Evolutionary conservation across 129 eudicot species (phyloP), one percentile per base, ranked within the genome.

Genomic region (Tagetes patula): DNA sequence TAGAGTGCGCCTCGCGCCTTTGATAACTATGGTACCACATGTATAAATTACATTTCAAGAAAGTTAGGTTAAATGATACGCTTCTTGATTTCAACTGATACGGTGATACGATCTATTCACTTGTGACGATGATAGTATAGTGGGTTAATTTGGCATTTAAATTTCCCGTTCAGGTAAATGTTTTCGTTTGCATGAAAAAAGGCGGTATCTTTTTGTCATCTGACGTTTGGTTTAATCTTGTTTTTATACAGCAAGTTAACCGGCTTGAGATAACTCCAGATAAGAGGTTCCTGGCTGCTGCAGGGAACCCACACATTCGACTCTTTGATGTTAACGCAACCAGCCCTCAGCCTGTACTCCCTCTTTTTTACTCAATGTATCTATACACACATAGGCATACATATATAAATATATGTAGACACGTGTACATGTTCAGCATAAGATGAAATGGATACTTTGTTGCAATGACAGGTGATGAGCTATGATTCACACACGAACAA

Each of bases 191-290:
- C 64, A 38, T 42, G 43, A 67, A 46, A 30, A 31, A 8, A 8
- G 7, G 13, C 9, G 34, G 27, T 60, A 12, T 62, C 8, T 61
- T 38, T 62, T 62, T 11, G 46, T 62, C 30, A n/a, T 48, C 38
- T 74, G 38, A 34, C 70, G 65, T 77, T 45, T 85, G 71, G 62
- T 69, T 6, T 55, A 38, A 59, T 33, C 6, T 55, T 67, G 30
- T 74, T 10, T 72, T 8, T 40, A 27, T 45, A 47, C 93, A 94
- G 99, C 99, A 94, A 84, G 97, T 94, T 65, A 94, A 94, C 47
- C 85, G 97, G 71, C 95, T 94, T 43, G 99, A 90, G 87, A 94
- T 94, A 84, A 94, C 99, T 62, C 99, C 99, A 40, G 94, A 94
- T 80, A 94, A 94, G 72, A 84, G 88, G 70, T 90, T 64, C 78